Evolutionary conservation across 2,329 filamentous ascomycete species (phyloP).

Genomic region (Polytolypa hystricis): DNA sequence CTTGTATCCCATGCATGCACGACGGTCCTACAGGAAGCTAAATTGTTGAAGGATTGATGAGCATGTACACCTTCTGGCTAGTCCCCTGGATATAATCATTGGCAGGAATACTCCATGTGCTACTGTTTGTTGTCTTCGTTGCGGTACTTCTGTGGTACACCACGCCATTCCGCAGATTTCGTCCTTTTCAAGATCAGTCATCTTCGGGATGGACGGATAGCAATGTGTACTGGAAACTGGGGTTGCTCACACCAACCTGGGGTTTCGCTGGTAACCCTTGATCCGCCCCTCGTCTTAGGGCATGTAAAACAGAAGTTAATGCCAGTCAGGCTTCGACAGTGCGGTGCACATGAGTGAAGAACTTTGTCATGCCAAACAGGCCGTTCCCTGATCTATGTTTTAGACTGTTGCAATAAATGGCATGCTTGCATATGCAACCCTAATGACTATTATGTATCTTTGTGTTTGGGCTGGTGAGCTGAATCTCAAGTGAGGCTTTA

Average conservation of each 20-base stretch:
- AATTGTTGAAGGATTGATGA: conserved; percentile 20
- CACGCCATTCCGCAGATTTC: conserved; percentile 23
- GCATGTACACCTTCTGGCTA: conserved; percentile 27
- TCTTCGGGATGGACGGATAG: conserved; percentile 23
- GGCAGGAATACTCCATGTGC: conserved; percentile 24
- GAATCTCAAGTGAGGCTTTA: conserved; percentile 9
- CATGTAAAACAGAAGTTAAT: too few species aligned
- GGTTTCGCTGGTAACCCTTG: conserved; percentile 20
- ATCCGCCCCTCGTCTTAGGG: too few species aligned
- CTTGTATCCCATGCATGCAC: too few species aligned
- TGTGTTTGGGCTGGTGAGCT: conserved; percentile 12
- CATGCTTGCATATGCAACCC: conserved; percentile 30
- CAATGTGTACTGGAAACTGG: conserved; percentile 27
- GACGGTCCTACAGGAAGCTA: too few species aligned
- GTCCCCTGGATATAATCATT: conserved; percentile 31
- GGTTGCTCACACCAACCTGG: conserved; percentile 25
- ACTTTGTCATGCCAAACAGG: conserved; percentile 34
- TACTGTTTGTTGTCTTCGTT: conserved; percentile 28
- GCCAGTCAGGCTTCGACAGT: conserved; percentile 35
- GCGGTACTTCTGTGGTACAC: conserved; percentile 22
- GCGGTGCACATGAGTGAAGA: conserved; percentile 40
- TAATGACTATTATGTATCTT: conserved; percentile 32
- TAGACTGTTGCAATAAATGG: conserved; percentile 35
- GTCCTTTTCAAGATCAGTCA: conserved; percentile 20
- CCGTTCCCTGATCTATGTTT: conserved; percentile 36